These are phyloP conservation scores for Solanum clarkiae DNA, from an alignment of 257 asterid species.

Conservation along the genomic window DNA sequence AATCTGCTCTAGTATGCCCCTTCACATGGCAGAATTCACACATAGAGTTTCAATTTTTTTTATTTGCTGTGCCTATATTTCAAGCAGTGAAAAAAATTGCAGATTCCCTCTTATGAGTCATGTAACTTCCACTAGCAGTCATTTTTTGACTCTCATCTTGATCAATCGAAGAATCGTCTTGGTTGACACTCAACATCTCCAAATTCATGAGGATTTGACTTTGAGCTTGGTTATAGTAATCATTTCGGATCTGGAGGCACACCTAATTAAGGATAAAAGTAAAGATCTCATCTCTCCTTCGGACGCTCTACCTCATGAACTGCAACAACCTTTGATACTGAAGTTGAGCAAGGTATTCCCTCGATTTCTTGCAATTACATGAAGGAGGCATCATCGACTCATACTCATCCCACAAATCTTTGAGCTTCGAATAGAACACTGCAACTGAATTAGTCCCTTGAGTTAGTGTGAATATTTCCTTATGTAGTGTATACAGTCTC, in stretches of 20 bases:
- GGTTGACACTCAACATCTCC: no score
- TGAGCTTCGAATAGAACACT: no score
- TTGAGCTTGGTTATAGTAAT: no score
- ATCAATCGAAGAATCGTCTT: neutral
- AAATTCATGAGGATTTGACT: neutral
- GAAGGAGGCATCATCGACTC: no score
- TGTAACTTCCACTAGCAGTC: accelerated
- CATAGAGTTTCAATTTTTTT: neutral
- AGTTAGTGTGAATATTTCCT: no score
- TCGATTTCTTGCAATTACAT: neutral
- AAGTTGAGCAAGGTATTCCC: neutral
- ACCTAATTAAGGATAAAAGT: no score
- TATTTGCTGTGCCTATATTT: neutral
- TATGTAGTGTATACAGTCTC: no score
- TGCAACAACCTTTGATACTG: neutral
- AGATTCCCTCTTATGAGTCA: neutral
- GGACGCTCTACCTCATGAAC: no score
- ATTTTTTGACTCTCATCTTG: neutral
- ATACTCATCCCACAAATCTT: no score
- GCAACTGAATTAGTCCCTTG: no score
- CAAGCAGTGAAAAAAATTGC: accelerated
- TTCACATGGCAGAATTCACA: neutral
- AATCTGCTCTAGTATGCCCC: neutral
- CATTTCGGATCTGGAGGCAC: no score
- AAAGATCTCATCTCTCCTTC: no score